phyloP scores from a whole-genome alignment of 495 filamentous ascomycete genomes.

The Parmelia sp. region DNA sequence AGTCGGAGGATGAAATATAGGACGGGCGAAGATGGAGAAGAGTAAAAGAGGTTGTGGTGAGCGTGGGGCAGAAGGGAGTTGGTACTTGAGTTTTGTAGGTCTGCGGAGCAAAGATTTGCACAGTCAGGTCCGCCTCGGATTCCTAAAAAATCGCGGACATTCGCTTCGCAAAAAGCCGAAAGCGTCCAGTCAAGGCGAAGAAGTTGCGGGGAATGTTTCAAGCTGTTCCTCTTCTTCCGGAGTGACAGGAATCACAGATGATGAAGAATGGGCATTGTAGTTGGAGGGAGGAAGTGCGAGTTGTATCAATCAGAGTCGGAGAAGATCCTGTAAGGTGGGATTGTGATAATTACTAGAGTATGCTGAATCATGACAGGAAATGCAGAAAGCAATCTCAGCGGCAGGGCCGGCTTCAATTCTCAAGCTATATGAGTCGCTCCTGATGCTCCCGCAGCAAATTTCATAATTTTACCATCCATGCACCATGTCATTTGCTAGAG shows the following conservation, averaged over 20 bases:
- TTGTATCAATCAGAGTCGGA: not conserved
- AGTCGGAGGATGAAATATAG: not conserved
- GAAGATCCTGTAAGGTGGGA: no score
- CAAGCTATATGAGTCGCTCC: not conserved
- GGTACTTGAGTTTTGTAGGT: not conserved
- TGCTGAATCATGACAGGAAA: not conserved
- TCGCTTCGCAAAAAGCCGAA: constrained; percentile 8
- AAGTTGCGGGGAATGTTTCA: constrained; percentile 1
- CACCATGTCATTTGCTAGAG: not conserved
- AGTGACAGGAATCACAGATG: no score
- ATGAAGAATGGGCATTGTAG: no score
- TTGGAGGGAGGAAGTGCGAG: not conserved
- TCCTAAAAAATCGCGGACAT: constrained; percentile 7
- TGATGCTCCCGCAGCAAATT: not conserved
- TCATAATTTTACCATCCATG: no score
- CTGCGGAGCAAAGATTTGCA: not conserved
- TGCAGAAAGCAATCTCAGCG: not conserved
- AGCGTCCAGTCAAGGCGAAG: constrained; percentile 12
- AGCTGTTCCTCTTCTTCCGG: not conserved
- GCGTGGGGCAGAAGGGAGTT: not conserved
- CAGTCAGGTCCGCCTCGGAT: no score
- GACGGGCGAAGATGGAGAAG: not conserved
- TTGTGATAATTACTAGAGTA: not conserved
- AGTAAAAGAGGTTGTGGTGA: not conserved
- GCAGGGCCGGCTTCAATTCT: not conserved